Conservation (phyloP, 2,329 filamentous ascomycete species). For the Diplodia mutila region DNA sequence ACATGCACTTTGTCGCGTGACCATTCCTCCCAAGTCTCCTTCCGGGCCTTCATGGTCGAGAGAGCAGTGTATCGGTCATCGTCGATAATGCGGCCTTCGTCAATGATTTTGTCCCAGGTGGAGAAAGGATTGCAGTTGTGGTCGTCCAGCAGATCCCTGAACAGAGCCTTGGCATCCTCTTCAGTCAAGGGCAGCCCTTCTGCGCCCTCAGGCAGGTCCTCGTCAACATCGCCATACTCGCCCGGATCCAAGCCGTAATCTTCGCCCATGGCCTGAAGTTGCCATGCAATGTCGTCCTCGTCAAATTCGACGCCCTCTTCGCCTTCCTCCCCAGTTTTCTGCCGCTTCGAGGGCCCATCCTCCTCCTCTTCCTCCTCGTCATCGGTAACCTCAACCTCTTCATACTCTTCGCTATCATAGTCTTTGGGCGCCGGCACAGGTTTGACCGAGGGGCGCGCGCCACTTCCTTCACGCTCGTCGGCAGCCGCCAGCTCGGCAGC, state of each 20-base stretch:
- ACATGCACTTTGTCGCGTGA: conserved; percentile 73
- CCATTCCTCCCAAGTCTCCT: conserved; percentile 85
- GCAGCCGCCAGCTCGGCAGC: conserved; percentile 33
- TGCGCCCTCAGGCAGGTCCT: conserved; percentile 69
- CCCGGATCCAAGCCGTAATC: conserved; percentile 79
- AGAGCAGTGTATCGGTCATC: conserved; percentile 87
- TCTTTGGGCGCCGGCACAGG: conserved; percentile 38
- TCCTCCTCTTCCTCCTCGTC: conserved; percentile 51
- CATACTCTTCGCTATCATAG: conserved; percentile 72
- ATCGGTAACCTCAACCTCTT: conserved; percentile 75
- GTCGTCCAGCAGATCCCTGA: conserved; percentile 85
- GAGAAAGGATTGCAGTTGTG: conserved; percentile 81
- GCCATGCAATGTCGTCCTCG: conserved; percentile 92
- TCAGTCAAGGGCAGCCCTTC: conserved; percentile 72
- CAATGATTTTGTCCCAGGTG: conserved; percentile 87
- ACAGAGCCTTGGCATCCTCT: conserved; percentile 75
- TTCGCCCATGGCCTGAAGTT: conserved; percentile 85
- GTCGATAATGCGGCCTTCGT: conserved; percentile 79
- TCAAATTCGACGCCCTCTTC: conserved; percentile 73
- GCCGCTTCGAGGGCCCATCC: conserved; percentile 55
- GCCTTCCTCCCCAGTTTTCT: conserved; percentile 51
- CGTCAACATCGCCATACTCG: conserved; percentile 73
- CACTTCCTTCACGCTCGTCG: conserved; percentile 33
- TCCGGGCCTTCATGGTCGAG: conserved; percentile 76
- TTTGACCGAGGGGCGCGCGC: conserved; percentile 30